Base-by-base conservation (phyloP, 371 early-diverging fungal species). In the Conidiobolus incongruus region DNA sequence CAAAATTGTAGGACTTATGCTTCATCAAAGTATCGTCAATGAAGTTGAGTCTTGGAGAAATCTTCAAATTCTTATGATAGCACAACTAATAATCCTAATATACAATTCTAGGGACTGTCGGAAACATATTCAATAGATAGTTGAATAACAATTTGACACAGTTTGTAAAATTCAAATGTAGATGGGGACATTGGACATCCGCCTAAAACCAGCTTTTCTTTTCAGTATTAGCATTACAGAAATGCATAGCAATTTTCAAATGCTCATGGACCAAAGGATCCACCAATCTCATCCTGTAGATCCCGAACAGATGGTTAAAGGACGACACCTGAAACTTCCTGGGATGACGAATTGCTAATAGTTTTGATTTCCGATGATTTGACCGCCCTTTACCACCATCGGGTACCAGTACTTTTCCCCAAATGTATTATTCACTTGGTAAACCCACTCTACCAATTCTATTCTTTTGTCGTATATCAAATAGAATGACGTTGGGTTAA, bases 371-470 rank as follows among this genome's bases (percentile, higher is more conserved):
- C 16, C 40, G 8, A n/a, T n/a, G n/a, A n/a, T n/a, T n/a, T n/a
- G n/a, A n/a, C n/a, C 54, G 13, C 37, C 23, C 12, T 52, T 46
- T 31, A 31, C 21, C 22, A 52, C 50, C 30, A 56, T 49, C 1
- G 62, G 40, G 31, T 70, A 69, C 8, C 70, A 32, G 47, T 69
- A 63, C 15, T 57, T 56, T 46, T 70, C 69, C 4, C 59, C 55
- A 47, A 70, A 70, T 1, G 70, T 70, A 46, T 70, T 70, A 50
- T 63, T 62, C 21, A 69, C 67, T 46, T 70, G 70, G 10, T 63
- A 47, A 1, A 67, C 42, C 6, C 58, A 33, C 8, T 47, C 48
- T 2, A 32, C 19, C 3, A 69, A 40, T 23, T 21, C 3, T 21
- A 22, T 21, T 16, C 31, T 19, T 11, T 10, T 35, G 16, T 41